Conservation (phyloP, 495 filamentous ascomycete species). For the Neurospora sp. region DNA sequence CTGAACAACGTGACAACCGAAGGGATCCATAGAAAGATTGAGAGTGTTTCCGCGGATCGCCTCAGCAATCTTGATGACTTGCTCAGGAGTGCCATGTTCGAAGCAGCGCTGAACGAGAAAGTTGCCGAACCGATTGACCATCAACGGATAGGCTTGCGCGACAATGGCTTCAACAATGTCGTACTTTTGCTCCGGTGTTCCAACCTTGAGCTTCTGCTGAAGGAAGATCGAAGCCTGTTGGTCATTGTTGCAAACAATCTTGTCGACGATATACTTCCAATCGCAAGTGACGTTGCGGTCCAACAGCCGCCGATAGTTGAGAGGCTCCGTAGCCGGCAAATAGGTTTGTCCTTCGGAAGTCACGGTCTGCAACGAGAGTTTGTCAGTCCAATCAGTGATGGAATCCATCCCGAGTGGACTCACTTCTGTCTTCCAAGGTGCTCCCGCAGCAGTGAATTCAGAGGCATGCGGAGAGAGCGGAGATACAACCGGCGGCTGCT, state of each 20-base stretch:
- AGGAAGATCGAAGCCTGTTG: conserved; percentile 98
- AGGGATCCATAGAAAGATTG: conserved; percentile 92
- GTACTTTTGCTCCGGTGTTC: conserved; percentile 89
- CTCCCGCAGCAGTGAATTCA: conserved; percentile 55
- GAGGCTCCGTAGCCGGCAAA: conserved; percentile 72
- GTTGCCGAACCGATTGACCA: conserved; percentile 98
- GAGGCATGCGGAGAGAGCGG: conserved; percentile 75
- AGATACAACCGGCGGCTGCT: conserved; percentile 63
- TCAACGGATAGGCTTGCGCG: conserved; percentile 86
- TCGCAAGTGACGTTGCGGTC: conserved; percentile 96
- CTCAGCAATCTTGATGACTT: conserved; percentile 89
- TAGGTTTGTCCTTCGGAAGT: conserved; percentile 62
- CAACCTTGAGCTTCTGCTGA: conserved; percentile 97
- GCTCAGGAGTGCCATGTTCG: conserved; percentile 91
- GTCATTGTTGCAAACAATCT: conserved; percentile 98
- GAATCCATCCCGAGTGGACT: conserved; percentile 7
- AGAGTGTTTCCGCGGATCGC: conserved; percentile 92
- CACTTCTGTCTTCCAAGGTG: conserved; percentile 45
- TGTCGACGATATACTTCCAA: conserved; percentile 99
- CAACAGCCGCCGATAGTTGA: conserved; percentile 91
- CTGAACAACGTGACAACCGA: conserved; percentile 96
- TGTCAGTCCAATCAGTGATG: conserved; percentile 5
- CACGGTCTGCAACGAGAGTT: conserved; percentile 21
- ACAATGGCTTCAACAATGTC: conserved; percentile 96
- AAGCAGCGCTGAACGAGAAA: conserved; percentile 98